phyloP scores from a whole-genome alignment of 495 filamentous ascomycete genomes.

The Aspergillus taichungensis region DNA sequence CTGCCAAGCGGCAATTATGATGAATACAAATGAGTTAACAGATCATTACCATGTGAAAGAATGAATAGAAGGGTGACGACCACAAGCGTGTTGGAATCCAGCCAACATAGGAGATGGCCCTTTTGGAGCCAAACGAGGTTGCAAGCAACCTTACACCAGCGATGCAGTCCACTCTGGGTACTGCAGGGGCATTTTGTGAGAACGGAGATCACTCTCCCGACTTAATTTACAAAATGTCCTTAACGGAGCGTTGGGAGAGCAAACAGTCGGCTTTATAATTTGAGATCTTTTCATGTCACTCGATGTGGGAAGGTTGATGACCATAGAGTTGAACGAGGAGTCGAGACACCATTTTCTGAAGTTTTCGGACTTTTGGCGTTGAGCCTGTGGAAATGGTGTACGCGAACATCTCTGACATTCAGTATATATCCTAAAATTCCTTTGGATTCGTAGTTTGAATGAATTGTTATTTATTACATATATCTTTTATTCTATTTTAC shows the following conservation, averaged over 20 bases:
- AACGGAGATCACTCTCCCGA: constrained; percentile 28
- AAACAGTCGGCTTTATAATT: constrained; percentile 20
- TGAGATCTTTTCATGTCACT: constrained; percentile 22
- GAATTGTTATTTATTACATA: no score
- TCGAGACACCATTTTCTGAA: constrained; percentile 58
- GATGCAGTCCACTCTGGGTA: constrained; percentile 58
- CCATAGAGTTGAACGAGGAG: constrained; percentile 38
- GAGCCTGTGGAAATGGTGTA: constrained; percentile 55
- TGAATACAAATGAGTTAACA: no score
- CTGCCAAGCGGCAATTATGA: no score
- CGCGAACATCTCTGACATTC: constrained; percentile 64
- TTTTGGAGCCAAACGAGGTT: no score
- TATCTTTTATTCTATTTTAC: background rate
- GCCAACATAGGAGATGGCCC: background rate
- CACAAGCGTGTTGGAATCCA: no score
- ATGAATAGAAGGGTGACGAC: no score
- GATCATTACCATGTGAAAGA: no score
- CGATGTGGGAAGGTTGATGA: constrained; percentile 8
- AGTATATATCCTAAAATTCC: background rate
- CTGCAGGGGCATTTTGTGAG: constrained; percentile 52
- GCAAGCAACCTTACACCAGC: constrained; percentile 36
- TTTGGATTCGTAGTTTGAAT: constrained; percentile 1
- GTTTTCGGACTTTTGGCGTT: constrained; percentile 31
- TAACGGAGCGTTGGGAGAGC: constrained; percentile 75
- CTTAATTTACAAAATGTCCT: constrained; percentile 40